phyloP scores from a whole-genome alignment of 139 green algal species.

The Chlorella sp. region DNA sequence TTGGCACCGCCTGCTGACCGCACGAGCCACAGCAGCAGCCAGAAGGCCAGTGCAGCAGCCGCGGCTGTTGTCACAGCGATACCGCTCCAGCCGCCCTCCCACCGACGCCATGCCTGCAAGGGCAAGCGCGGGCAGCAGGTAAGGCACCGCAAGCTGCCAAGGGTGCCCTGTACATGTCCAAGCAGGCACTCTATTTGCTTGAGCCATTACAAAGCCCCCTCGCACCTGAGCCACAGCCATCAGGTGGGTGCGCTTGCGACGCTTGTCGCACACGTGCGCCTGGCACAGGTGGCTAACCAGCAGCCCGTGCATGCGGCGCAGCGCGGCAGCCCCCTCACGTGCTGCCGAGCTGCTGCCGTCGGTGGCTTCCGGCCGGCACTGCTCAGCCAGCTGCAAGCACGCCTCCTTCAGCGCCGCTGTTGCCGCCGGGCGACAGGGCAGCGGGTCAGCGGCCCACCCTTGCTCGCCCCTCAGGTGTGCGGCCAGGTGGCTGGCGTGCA shows the following conservation, averaged over 20 bases:
- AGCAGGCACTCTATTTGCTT: too few relatives aligned
- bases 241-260: conserved; percentile 2
- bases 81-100: too few relatives aligned
- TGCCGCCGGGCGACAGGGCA: neutral
- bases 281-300: neutral
- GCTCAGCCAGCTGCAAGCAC: neutral
- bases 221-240: neutral
- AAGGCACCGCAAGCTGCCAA: too few relatives aligned
- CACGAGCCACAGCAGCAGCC: neutral
- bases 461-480: neutral
- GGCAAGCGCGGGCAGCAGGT: too few relatives aligned
- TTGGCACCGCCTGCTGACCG: neutral
- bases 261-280: conserved; percentile 17
- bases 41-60: neutral
- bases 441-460: neutral
- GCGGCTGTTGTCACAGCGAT: neutral
- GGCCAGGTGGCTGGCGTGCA: neutral
- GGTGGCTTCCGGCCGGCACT: neutral
- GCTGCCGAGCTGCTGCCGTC: neutral
- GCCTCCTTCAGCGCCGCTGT: neutral
- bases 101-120: too few relatives aligned
- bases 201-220: too few relatives aligned
- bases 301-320: neutral
- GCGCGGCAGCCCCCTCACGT: neutral
- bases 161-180: too few relatives aligned